A percentile compares a stretch with the other conserved stretches of the same genome.
phyloP scores from a whole-genome alignment of 129 eudicot genomes.

The Daucus carota region DNA sequence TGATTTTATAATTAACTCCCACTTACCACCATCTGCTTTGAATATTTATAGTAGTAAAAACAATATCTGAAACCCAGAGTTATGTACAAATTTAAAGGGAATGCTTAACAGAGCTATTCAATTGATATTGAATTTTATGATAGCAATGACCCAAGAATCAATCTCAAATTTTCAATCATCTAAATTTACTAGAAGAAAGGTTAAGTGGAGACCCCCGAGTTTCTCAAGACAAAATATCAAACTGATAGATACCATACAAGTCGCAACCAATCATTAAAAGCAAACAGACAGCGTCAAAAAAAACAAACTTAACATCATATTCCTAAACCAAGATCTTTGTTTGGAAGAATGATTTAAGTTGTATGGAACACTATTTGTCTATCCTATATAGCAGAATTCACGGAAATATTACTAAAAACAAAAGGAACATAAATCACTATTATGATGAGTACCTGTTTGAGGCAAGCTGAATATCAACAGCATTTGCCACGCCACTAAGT shows the following conservation, averaged over 20 bases:
- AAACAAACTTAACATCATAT: too few species aligned
- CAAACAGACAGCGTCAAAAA: too few species aligned
- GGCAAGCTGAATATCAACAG: conserved; percentile 36
- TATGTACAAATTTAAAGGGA: neutral
- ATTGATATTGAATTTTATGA: too few species aligned
- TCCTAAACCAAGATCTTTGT: too few species aligned
- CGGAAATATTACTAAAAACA: neutral
- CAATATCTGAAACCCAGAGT: neutral
- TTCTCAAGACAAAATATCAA: neutral
- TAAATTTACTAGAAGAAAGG: neutral
- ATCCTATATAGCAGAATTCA: neutral
- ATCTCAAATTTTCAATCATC: neutral
- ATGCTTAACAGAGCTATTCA: neutral
- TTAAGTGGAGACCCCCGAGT: neutral
- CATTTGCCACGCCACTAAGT: conserved; percentile 61
- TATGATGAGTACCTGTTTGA: conserved; percentile 47
- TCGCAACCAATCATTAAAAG: neutral
- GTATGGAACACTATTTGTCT: neutral
- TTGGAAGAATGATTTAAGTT: neutral
- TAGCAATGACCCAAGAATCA: neutral
- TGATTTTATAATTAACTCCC: neutral
- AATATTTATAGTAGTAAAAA: neutral
- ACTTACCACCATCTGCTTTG: neutral
- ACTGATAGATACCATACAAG: neutral
- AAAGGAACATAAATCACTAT: neutral